A percentile compares a stretch with the other conserved stretches of the same genome.
phyloP scores from a whole-genome alignment of 1,284 basidiomycete species.

The Tilletia indica region DNA sequence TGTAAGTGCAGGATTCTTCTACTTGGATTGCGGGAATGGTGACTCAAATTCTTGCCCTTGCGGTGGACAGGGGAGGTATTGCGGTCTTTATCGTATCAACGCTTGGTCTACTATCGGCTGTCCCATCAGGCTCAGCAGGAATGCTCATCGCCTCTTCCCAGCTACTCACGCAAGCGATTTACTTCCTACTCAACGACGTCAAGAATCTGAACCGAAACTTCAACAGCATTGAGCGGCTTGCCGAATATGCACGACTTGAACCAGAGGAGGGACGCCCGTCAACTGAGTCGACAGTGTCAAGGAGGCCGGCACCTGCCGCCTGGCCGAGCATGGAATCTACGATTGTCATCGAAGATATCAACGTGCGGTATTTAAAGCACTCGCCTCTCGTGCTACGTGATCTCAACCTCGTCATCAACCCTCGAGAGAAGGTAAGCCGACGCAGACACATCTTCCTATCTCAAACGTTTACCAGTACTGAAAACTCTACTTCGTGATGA shows the following conservation, averaged over 20 bases:
- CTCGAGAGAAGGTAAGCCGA: slow-evolving; percentile 65
- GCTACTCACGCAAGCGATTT: slow-evolving; percentile 38
- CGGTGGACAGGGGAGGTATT: slow-evolving; percentile 27
- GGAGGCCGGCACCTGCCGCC: slow-evolving; percentile 34
- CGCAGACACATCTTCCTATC: neutral
- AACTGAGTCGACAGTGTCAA: neutral
- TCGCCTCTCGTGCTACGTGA: slow-evolving; percentile 77
- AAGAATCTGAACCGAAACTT: slow-evolving; percentile 45
- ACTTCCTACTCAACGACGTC: slow-evolving; percentile 38
- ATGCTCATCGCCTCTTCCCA: slow-evolving; percentile 70
- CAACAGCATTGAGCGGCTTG: slow-evolving; percentile 81
- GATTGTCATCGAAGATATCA: slow-evolving; percentile 69
- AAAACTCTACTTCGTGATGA: neutral
- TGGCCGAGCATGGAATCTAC: slow-evolving; percentile 62
- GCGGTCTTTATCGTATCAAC: slow-evolving; percentile 56
- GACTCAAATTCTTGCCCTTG: neutral
- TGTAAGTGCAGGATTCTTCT: neutral
- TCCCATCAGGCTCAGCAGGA: slow-evolving; percentile 74
- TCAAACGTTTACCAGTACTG: neutral
- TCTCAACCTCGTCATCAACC: slow-evolving; percentile 71
- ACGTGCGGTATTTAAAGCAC: slow-evolving; percentile 78
- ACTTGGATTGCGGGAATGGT: neutral
- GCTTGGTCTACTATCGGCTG: slow-evolving; percentile 70
- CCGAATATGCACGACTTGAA: slow-evolving; percentile 83
- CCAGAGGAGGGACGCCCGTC: slow-evolving; percentile 65